Evolutionary conservation across 1,284 basidiomycete species (phyloP).

Genomic region (Marasmius sp.): DNA sequence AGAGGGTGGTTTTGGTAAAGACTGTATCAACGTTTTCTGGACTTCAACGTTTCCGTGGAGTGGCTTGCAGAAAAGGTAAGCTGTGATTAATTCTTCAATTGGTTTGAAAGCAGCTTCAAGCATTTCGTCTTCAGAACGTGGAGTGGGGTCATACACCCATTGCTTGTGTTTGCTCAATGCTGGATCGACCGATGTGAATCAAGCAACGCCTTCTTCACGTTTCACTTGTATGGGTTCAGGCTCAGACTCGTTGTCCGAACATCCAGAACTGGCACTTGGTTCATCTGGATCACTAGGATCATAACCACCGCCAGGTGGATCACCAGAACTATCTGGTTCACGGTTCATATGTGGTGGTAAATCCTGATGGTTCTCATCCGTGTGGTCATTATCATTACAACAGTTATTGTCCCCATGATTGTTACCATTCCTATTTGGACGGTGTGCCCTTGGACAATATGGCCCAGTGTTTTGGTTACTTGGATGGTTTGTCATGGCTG

Average conservation of each 20-base stretch:
- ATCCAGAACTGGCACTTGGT: background rate
- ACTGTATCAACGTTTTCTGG: constrained; percentile 8
- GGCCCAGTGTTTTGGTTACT: background rate
- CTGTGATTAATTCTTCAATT: background rate
- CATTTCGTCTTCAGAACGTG: background rate
- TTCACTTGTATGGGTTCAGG: background rate
- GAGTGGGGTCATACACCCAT: constrained; percentile 3
- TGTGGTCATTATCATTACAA: background rate
- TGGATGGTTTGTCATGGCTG: background rate
- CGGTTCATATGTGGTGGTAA: background rate
- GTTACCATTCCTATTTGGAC: background rate
- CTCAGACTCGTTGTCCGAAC: background rate
- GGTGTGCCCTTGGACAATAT: background rate
- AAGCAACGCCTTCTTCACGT: background rate
- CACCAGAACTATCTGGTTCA: background rate
- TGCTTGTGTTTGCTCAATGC: background rate
- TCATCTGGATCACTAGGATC: background rate
- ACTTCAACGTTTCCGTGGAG: background rate
- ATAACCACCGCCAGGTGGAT: background rate
- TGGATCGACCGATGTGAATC: background rate
- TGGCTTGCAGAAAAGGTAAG: constrained; percentile 1
- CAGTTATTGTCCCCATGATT: background rate
- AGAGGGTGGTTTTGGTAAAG: constrained; percentile 1
- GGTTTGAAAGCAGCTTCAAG: background rate
- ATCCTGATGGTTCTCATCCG: background rate